Evolutionary conservation across 176 grass and related monocot genomes (phyloP).

Genomic region (Cenchrus americanus): DNA sequence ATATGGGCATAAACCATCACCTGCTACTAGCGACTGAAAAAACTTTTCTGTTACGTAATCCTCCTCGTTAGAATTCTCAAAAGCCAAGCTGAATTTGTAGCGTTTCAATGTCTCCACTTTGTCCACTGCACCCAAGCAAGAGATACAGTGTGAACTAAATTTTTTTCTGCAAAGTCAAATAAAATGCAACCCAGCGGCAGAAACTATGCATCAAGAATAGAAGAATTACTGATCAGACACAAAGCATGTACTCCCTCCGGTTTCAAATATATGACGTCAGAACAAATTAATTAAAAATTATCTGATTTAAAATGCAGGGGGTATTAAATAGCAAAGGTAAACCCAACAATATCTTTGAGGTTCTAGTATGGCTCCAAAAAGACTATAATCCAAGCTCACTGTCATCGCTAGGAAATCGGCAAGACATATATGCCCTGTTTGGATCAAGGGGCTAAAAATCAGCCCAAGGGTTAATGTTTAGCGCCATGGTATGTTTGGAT

Average conservation of each 20-base stretch:
- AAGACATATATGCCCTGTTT: no score
- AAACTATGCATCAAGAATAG: slow-evolving; percentile 25
- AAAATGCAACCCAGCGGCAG: background rate
- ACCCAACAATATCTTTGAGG: background rate
- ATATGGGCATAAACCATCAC: slow-evolving; percentile 36
- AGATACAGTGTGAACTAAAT: slow-evolving; percentile 31
- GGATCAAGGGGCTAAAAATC: no score
- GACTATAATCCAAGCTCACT: background rate
- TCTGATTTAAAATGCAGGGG: no score
- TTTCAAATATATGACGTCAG: no score
- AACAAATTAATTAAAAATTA: no score
- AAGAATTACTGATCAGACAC: background rate
- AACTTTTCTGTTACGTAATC: slow-evolving; percentile 99
- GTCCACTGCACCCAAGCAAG: slow-evolving; percentile 68
- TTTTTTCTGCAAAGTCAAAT: background rate
- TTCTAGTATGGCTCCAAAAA: background rate
- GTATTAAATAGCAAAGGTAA: slow-evolving; percentile 3
- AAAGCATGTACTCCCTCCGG: background rate
- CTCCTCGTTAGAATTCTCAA: slow-evolving; percentile 99
- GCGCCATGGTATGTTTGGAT: no score
- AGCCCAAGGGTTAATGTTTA: no score
- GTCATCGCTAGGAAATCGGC: background rate
- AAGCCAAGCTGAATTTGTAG: slow-evolving; percentile 99
- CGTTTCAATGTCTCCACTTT: slow-evolving; percentile 83
- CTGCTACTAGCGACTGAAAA: slow-evolving; percentile 95